phyloP scores from a whole-genome alignment of 805 yeast genomes.

The Ogataea wickerhamii region DNA sequence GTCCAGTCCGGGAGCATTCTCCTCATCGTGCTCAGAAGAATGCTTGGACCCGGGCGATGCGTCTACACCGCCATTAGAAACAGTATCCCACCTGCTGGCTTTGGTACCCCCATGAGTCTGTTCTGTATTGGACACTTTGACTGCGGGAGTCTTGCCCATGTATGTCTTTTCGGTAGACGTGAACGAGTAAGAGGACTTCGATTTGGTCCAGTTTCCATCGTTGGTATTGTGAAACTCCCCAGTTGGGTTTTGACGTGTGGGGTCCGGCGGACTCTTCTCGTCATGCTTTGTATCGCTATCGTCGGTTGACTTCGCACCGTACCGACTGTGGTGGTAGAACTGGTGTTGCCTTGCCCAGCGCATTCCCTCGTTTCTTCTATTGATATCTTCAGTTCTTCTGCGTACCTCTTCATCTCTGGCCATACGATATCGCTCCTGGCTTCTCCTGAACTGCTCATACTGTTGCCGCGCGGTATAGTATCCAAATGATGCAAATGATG shows the following conservation, averaged over 20 bases:
- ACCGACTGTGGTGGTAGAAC: constrained; percentile 11
- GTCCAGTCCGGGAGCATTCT: neutral
- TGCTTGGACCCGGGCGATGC: neutral
- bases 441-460: constrained; percentile 18
- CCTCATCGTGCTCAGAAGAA: neutral
- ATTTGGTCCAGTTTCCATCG: constrained; percentile 25
- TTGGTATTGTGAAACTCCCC: constrained; percentile 21
- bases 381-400: constrained; percentile 8
- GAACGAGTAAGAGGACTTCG: constrained; percentile 27
- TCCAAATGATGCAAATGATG: constrained; percentile 1
- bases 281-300: too few relatives aligned
- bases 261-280: constrained; percentile 3
- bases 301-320: neutral
- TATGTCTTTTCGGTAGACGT: constrained; percentile 26
- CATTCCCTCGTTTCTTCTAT: constrained; percentile 5
- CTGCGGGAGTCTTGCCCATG: constrained; percentile 23
- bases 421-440: constrained; percentile 14
- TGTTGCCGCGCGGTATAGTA: constrained; percentile 5
- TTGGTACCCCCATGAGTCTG: neutral
- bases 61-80: neutral
- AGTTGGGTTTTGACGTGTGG: constrained; percentile 12
- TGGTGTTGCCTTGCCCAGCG: constrained; percentile 2
- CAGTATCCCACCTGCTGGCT: constrained; percentile 1
- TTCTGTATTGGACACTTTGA: constrained; percentile 7
- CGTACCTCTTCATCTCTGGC: constrained; percentile 12